Evolutionary conservation across 345 rosid species (phyloP).

Genomic region (Acer negundo): DNA sequence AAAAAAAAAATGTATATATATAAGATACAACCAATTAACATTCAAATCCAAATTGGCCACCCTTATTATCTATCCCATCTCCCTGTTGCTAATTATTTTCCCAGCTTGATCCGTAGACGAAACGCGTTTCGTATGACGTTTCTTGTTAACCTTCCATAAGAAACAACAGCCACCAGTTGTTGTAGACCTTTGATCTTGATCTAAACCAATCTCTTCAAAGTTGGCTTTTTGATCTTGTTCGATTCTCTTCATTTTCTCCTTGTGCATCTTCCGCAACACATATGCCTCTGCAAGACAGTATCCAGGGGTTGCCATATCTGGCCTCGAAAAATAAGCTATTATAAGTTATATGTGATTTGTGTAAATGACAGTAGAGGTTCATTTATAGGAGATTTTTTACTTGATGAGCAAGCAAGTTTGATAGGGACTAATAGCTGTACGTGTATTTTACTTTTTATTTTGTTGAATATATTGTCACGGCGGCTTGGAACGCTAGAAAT

Average conservation of each 20-base stretch:
- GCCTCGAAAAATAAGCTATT: not conserved
- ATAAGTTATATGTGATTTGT: not conserved
- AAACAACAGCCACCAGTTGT: conserved; percentile 15
- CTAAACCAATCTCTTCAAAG: not conserved
- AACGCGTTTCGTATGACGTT: conserved; percentile 15
- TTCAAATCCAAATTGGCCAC: too few species aligned
- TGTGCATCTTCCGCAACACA: conserved; percentile 26
- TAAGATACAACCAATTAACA: too few species aligned
- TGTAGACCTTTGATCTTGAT: not conserved
- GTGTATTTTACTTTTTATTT: too few species aligned
- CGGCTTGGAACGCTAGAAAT: not conserved
- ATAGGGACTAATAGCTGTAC: not conserved
- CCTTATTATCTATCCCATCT: too few species aligned
- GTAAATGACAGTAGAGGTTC: not conserved
- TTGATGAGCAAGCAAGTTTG: not conserved
- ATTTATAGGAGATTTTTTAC: conserved; percentile 4
- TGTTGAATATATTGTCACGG: not conserved
- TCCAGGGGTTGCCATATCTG: conserved; percentile 28
- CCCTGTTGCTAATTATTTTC: too few species aligned
- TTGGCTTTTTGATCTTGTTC: conserved; percentile 25
- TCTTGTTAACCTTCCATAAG: conserved; percentile 21
- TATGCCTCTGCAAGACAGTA: conserved; percentile 31
- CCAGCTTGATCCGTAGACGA: too few species aligned
- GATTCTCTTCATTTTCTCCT: conserved; percentile 27
- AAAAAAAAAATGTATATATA: too few species aligned